Evolutionary conservation across 176 grass and related monocot genomes (phyloP).

Genomic region (Phoenix roebelenii): DNA sequence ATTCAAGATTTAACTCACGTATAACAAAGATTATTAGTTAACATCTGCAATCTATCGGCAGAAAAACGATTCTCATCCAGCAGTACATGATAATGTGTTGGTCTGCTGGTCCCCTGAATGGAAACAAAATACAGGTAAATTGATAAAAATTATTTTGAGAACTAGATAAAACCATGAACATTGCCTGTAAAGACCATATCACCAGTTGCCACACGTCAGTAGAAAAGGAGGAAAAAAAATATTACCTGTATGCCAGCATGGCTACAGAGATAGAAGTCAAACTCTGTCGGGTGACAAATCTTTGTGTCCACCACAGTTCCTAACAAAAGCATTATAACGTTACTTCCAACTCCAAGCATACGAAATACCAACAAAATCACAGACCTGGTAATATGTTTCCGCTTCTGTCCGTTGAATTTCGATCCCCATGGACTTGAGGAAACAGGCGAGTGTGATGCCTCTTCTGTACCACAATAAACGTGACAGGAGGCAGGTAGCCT

Average conservation of each 20-base stretch:
- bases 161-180: too few relatives aligned
- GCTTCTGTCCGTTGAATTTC: conserved; percentile 54
- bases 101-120: conserved; percentile 64
- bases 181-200: too few relatives aligned
- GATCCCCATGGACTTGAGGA: conserved; percentile 43
- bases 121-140: not conserved
- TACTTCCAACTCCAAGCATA: too few relatives aligned
- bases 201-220: too few relatives aligned
- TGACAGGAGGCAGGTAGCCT: conserved; percentile 51
- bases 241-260: conserved; percentile 88
- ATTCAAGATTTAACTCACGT: conserved; percentile 35
- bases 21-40: conserved; percentile 91
- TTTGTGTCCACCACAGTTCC: conserved; percentile 72
- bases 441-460: conserved; percentile 77
- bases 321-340: conserved; percentile 4
- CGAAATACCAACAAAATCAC: not conserved
- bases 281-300: conserved; percentile 84
- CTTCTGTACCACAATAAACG: conserved; percentile 85
- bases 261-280: conserved; percentile 87
- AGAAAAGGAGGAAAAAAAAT: not conserved
- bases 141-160: too few relatives aligned
- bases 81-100: conserved; percentile 69
- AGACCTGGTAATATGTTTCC: conserved; percentile 80
- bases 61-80: conserved; percentile 64
- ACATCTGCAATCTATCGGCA: conserved; percentile 51